Percentiles rank a stretch among this genome's conserved stretches.
phyloP scores from a whole-genome alignment of 352 stramenopile species.

The Pythium vanterpoolii region DNA sequence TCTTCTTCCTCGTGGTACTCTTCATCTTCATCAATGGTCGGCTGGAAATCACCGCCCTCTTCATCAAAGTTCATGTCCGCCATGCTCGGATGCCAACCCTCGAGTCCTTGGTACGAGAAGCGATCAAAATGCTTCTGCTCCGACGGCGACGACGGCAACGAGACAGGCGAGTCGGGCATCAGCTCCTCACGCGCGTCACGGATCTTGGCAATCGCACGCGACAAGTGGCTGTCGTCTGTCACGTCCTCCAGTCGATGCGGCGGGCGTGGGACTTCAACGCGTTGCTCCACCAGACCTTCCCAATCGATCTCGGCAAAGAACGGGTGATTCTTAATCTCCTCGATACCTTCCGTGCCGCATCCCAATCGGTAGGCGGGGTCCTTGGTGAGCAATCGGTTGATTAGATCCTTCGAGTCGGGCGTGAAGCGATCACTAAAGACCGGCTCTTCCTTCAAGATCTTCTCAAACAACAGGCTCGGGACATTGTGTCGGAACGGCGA shows the following conservation, averaged over 20 bases:
- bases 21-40: constrained; percentile 61
- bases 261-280: constrained; percentile 62
- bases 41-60: constrained; percentile 50
- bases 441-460: constrained; percentile 72
- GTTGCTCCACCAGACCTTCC: constrained; percentile 49
- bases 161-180: constrained; percentile 69
- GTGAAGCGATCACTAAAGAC: constrained; percentile 71
- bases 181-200: constrained; percentile 65
- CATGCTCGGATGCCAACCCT: constrained; percentile 61
- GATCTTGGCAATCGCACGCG: constrained; percentile 63
- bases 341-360: constrained; percentile 52
- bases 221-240: constrained; percentile 61
- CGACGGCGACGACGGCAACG: constrained; percentile 55
- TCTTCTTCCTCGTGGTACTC: constrained; percentile 48
- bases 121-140: constrained; percentile 73
- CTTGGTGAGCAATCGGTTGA: constrained; percentile 56
- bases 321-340: constrained; percentile 68
- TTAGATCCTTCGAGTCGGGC: constrained; percentile 59
- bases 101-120: constrained; percentile 67
- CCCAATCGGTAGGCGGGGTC: constrained; percentile 47
- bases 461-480: constrained; percentile 68
- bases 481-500: constrained; percentile 70
- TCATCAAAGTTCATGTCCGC: constrained; percentile 64
- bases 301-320: constrained; percentile 76
- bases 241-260: constrained; percentile 73